Evolutionary conservation across 768 basidiomycete species (phyloP).

Genomic region (Pleurotus citrinopileatus): DNA sequence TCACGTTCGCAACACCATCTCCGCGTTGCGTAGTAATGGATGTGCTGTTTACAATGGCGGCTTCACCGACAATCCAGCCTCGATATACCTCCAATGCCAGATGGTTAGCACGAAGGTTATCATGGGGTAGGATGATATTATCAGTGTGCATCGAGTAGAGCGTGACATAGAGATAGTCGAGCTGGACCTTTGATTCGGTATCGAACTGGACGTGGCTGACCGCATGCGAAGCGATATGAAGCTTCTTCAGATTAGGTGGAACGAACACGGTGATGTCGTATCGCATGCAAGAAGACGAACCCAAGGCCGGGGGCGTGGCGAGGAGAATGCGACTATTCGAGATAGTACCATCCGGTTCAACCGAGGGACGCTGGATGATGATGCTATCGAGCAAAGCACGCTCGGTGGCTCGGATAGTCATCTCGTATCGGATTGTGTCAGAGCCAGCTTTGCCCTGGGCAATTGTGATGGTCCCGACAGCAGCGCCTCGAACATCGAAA

Average conservation of each 20-base stretch:
- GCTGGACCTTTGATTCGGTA: constrained; percentile 34
- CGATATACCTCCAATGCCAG: constrained; percentile 43
- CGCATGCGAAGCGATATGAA: constrained; percentile 42
- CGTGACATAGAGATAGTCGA: constrained; percentile 44
- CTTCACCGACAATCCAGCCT: constrained; percentile 63
- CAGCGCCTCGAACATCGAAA: constrained; percentile 44
- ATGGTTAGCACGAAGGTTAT: constrained; percentile 35
- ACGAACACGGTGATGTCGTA: constrained; percentile 52
- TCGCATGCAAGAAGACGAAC: constrained; percentile 41
- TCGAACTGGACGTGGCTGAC: constrained; percentile 49
- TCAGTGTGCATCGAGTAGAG: constrained; percentile 31
- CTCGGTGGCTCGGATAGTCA: constrained; percentile 44
- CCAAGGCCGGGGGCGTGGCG: constrained; percentile 29
- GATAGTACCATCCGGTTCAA: constrained; percentile 25
- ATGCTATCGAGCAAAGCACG: constrained; percentile 36
- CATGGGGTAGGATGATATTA: constrained; percentile 47
- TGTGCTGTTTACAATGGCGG: constrained; percentile 39
- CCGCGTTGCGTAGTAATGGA: constrained; percentile 47
- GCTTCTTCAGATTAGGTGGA: constrained; percentile 46
- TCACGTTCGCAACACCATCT: constrained; percentile 46
- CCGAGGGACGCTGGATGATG: constrained; percentile 31
- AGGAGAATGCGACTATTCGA: constrained; percentile 35
- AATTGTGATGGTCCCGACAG: constrained; percentile 49
- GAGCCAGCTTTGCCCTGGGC: constrained; percentile 38
- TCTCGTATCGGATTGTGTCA: constrained; percentile 45